Evolutionary conservation across 306 rosid genomes (phyloP), one percentile per base, ranked within the genome.

Genomic region (Benincasa hispida): DNA sequence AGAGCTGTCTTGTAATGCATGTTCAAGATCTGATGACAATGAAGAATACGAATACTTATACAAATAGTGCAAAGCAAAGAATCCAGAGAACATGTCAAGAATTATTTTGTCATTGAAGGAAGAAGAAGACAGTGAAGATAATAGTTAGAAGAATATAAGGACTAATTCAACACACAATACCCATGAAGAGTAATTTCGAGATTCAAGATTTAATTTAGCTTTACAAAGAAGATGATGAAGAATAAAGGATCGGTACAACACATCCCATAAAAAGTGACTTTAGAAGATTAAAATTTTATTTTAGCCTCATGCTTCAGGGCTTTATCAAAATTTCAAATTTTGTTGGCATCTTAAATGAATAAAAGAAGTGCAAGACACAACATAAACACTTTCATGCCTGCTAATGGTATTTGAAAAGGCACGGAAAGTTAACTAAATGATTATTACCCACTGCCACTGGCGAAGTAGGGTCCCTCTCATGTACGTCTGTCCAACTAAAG

Each of bases 401-500:
- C 25, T 17, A 70, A 72, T 50, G 76, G 60, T 15, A 50, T 48
- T 47, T 28, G 42, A 72, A 28, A 25, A 48, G 1, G 32, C 14
- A 70, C 24, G 25, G 75, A 45, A 70, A 70, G 57, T 70, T 45
- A 75, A 74, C 10, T 18, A 39, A 60, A 2, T 50, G 28, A 41
- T 73, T 48, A 76, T 75, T 79, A 91, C 95, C 96, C 69, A 66
- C 55, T 66, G 85, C 86, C 42, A 85, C 74, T 69, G 87, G 72
- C 4, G 79, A 81, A 82, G 65, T 80, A 57, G 76, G 57, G 42
- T 77, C 87, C 91, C 85, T 87, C 84, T 84, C 88, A 41, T 87
- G 85, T 58, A 90, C 91, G 70, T 94, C 83, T 37, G 93, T 85
- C 99, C 97, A 94, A 59, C 81, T 74, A 72, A 90, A 87, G 54